Percentiles rank a stretch among this genome's conserved stretches.
Conservation (phyloP, 176 grass and related monocot species). For the Dendrocalamus sinicus region DNA sequence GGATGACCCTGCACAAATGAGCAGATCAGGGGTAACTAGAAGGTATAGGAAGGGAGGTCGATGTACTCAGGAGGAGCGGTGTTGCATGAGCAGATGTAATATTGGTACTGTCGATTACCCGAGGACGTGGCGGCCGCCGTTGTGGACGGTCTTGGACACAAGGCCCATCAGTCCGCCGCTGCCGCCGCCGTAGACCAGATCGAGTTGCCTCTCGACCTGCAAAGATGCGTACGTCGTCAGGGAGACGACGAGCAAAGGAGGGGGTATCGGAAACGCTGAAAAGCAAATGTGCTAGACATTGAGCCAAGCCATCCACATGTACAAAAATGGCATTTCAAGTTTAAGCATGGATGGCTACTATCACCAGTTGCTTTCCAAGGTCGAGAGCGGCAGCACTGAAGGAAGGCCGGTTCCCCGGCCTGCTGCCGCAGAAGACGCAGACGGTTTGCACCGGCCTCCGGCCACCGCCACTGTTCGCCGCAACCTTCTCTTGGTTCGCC, state of each 20-base stretch:
- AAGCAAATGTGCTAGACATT: not conserved
- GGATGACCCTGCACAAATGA: slow-evolving; percentile 69
- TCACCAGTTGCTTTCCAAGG: slow-evolving; percentile 81
- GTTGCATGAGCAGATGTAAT: not conserved
- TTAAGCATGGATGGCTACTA: not conserved
- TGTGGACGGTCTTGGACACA: slow-evolving; percentile 79
- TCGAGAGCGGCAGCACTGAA: slow-evolving; percentile 84
- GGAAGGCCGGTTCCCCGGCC: slow-evolving; percentile 66
- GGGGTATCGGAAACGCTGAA: not conserved
- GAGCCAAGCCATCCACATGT: slow-evolving; percentile 11
- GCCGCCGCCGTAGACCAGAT: slow-evolving; percentile 94
- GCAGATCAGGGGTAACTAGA: not conserved
- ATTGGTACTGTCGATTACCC: slow-evolving; percentile 54
- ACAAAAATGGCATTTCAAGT: not conserved
- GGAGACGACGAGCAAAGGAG: not conserved
- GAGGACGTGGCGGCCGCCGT: slow-evolving; percentile 88
- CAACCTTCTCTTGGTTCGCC: slow-evolving; percentile 32
- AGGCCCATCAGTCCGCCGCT: slow-evolving; percentile 92
- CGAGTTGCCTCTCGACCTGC: slow-evolving; percentile 80
- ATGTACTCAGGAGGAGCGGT: not conserved
- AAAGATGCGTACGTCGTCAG: not conserved
- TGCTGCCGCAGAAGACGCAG: slow-evolving; percentile 95
- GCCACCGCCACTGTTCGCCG: slow-evolving; percentile 3
- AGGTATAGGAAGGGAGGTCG: not conserved
- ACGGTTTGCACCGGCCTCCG: slow-evolving; percentile 50